Evolutionary conservation across 1,139 yeast genomes (phyloP), one percentile per base, ranked within the genome.

Genomic region (Suhomyces maxii): DNA sequence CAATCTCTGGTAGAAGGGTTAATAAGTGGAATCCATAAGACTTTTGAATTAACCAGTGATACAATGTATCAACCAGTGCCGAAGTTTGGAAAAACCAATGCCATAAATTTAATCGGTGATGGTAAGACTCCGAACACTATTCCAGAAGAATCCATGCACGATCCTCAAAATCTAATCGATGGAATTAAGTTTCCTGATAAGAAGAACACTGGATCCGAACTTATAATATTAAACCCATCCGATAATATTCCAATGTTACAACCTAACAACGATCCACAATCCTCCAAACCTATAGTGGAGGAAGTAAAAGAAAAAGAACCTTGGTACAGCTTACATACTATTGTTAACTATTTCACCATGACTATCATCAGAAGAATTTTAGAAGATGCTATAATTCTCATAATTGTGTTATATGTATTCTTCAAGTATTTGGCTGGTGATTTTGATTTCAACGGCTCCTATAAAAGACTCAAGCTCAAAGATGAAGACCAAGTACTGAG

Each of bases 1-100:
- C 34, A 52, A 6, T 23, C 43, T 2, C 55, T 53, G 13, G 66
- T 64, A 25, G 76, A 69, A 34, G 54, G 62, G 0, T 68, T 79
- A 33, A 64, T 82, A 6, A 68, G 70, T 39, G 88, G 87, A 2
- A 80, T 80, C 4, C 87, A 82, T 61, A 60, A 62, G 48, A 64
- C 65, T 28, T 74, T 69, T 60, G 62, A 61, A 23, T 60, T 74
- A 33, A 54, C 63, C 9, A 52, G 69, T 23, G 67, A 64, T 1
- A 65, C 69, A 10, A 55, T 61, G 55, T 75, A 71, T 51, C 77
- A 69, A 49, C 79, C 79, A 10, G 52, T 63, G 1, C 60, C 72
- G 12, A 63, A 68, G 37, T 73, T 71, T 48, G 53, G 54, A 7
- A 48, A 49, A 8, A 36, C 47, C 2, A 31, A 25, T 13, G 50